Evolutionary conservation across 1,284 basidiomycete species (phyloP).

Genomic region (Ceratobasidium sp.): DNA sequence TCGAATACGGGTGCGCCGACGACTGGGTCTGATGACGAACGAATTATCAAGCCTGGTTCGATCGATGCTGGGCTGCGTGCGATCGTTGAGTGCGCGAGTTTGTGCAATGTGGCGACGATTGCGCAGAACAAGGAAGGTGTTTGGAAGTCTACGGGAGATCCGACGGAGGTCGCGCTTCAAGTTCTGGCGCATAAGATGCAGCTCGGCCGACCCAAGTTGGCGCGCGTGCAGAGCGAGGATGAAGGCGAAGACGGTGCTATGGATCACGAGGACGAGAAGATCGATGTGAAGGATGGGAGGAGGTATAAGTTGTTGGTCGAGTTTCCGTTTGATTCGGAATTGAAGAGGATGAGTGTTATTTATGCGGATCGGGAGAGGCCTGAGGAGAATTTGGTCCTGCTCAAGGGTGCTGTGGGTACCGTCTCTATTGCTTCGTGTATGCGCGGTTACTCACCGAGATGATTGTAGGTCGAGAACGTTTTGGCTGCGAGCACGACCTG

Average conservation of each 20-base stretch:
- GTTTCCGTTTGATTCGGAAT: slow-evolving; percentile 72
- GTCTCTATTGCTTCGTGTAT: no score
- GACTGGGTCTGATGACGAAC: slow-evolving; percentile 10
- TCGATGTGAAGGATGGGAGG: slow-evolving; percentile 37
- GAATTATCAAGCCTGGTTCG: slow-evolving; percentile 12
- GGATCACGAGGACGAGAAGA: slow-evolving; percentile 20
- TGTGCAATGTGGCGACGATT: slow-evolving; percentile 65
- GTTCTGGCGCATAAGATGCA: slow-evolving; percentile 70
- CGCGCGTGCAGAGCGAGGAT: slow-evolving; percentile 15
- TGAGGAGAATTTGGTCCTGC: slow-evolving; percentile 58
- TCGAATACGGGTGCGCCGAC: no score
- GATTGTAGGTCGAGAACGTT: no score
- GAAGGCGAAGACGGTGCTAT: slow-evolving; percentile 26
- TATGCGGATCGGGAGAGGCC: slow-evolving; percentile 53
- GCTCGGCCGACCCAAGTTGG: slow-evolving; percentile 51
- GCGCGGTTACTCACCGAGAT: no score
- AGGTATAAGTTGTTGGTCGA: slow-evolving; percentile 59
- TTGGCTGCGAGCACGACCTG: no score
- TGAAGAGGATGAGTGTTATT: slow-evolving; percentile 74
- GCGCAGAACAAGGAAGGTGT: slow-evolving; percentile 59
- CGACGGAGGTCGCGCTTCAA: slow-evolving; percentile 75
- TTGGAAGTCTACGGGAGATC: slow-evolving; percentile 78
- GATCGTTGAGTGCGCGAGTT: slow-evolving; percentile 53
- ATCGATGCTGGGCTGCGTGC: slow-evolving; percentile 22
- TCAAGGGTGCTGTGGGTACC: slow-evolving; percentile 79